phyloP scores from a whole-genome alignment of 352 stramenopile species.

The Phytophthora pini region DNA sequence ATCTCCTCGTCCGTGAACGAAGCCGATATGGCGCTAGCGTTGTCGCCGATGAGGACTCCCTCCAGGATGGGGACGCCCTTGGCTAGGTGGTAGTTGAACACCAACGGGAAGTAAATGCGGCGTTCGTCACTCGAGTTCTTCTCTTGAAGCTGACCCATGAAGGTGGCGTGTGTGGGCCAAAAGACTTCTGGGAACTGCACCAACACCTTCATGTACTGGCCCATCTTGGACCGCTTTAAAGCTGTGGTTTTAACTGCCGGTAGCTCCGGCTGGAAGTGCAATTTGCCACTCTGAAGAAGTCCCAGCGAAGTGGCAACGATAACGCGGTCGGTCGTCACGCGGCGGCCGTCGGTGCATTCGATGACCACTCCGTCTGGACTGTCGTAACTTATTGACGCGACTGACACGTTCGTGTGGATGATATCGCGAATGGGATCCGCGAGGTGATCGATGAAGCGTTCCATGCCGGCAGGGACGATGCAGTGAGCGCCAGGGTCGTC shows the following conservation, averaged over 20 bases:
- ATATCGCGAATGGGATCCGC: conserved; percentile 37
- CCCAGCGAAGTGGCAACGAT: conserved; percentile 68
- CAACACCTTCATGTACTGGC: conserved; percentile 77
- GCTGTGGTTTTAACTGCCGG: conserved; percentile 52
- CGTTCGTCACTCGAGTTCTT: conserved; percentile 10
- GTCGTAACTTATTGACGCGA: conserved; percentile 41
- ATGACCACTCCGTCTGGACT: conserved; percentile 39
- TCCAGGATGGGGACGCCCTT: conserved; percentile 67
- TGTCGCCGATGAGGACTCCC: conserved; percentile 59
- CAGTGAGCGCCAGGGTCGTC: conserved; percentile 63
- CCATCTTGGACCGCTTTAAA: conserved; percentile 63
- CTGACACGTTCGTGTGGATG: conserved; percentile 45
- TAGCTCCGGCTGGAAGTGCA: conserved; percentile 62
- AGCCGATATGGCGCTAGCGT: conserved; percentile 51
- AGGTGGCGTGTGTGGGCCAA: conserved; percentile 55
- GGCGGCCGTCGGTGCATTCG: conserved; percentile 36
- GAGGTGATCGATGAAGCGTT: conserved; percentile 57
- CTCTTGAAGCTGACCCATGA: conserved; percentile 50
- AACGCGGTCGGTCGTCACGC: conserved; percentile 46
- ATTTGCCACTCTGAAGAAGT: conserved; percentile 49
- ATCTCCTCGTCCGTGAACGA: conserved; percentile 58
- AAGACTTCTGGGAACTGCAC: conserved; percentile 77
- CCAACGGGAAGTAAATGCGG: conserved; percentile 58
- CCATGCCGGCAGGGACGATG: conserved; percentile 59
- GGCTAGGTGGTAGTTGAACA: conserved; percentile 65